Evolutionary conservation across 768 basidiomycete genomes (phyloP), one percentile per base, ranked within the genome.

Genomic region (Lactarius tabidus): DNA sequence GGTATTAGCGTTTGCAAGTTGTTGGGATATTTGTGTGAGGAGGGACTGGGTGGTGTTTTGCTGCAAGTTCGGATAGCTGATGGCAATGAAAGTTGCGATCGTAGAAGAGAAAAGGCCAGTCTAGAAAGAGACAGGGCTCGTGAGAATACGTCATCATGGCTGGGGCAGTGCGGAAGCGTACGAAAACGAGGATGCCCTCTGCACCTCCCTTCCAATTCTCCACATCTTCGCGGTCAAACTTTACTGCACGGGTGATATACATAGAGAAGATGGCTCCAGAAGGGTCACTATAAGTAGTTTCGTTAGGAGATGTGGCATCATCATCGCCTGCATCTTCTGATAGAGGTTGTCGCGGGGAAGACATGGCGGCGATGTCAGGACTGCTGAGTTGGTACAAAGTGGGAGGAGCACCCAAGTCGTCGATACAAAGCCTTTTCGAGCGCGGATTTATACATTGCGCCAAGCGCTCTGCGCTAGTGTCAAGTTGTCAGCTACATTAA

Each of bases 181-280:
- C 64, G 41, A 65, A 57, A 28, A 65, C 3, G 29, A 65, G 59
- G 17, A 57, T 64, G 3, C 63, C 57, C 12, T 64, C 52, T 58
- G 59, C 59, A 35, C 54, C 52, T 9, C 63, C 63, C 52, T 64
- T 64, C 63, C 57, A 64, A 12, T 28, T 54, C 36, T 64, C 63
- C 17, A n/a, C 63, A 6, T 45, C 23, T 9, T 45, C 43, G 3
- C 23, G 20, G 43, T 45, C 43, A 0, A n/a, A 23, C 17, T 45
- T 45, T 45, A n/a, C n/a, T 12, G 43, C n/a, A 7, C 7, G 43
- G 9, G 43, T 10, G n/a, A 12, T 45, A 45, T 45, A 45, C n/a
- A 45, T n/a, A 45, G 43, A 45, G 10, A 45, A 45, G 2, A 45
- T 45, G 2, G 43, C 43, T 3, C 10, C 43, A 23, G 43, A 45